Percentiles rank a stretch among this genome's conserved stretches.
Evolutionary conservation across 164 flowering plant genomes (phyloP).

Genomic region (Magnolia officinalis): DNA sequence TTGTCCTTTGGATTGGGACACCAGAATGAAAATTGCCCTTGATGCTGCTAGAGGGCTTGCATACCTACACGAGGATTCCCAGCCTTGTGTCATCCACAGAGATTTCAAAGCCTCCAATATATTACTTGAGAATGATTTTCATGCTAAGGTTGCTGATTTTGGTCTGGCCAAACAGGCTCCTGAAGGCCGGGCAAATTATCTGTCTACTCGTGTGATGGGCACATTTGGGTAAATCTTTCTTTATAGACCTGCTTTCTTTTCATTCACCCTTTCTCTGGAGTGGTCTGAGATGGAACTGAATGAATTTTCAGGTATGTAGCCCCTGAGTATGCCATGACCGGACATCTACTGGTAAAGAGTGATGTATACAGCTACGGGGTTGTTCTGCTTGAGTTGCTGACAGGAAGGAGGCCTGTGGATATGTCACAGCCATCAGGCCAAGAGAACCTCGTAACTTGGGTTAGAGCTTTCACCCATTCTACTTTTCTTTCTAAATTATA

Average conservation of each 20-base stretch:
- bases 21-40: slow-evolving; percentile 98
- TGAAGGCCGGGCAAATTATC: slow-evolving; percentile 76
- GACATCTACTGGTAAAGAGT: slow-evolving; percentile 93
- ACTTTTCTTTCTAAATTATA: neutral
- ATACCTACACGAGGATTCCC: slow-evolving; percentile 95
- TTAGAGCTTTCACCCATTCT: slow-evolving; percentile 31
- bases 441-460: slow-evolving; percentile 98
- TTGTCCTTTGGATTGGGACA: slow-evolving; percentile 92
- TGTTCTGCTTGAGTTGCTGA: slow-evolving; percentile 89
- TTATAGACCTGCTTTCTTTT: neutral
- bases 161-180: slow-evolving; percentile 98
- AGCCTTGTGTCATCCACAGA: slow-evolving; percentile 94
- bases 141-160: slow-evolving; percentile 97
- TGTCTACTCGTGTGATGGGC: slow-evolving; percentile 98
- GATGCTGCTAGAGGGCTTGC: slow-evolving; percentile 99
- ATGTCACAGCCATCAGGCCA: slow-evolving; percentile 96
- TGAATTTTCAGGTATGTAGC: slow-evolving; percentile 80
- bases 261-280: neutral
- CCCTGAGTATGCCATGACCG: slow-evolving; percentile 99
- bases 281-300: neutral
- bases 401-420: slow-evolving; percentile 94
- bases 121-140: slow-evolving; percentile 83
- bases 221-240: slow-evolving; percentile 76
- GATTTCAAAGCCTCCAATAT: slow-evolving; percentile 98
- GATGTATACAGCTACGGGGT: slow-evolving; percentile 99